Percentiles rank a stretch among this genome's conserved stretches.
Conservation (phyloP, 1,284 basidiomycete genomes). For the Spongiforma sp. region DNA sequence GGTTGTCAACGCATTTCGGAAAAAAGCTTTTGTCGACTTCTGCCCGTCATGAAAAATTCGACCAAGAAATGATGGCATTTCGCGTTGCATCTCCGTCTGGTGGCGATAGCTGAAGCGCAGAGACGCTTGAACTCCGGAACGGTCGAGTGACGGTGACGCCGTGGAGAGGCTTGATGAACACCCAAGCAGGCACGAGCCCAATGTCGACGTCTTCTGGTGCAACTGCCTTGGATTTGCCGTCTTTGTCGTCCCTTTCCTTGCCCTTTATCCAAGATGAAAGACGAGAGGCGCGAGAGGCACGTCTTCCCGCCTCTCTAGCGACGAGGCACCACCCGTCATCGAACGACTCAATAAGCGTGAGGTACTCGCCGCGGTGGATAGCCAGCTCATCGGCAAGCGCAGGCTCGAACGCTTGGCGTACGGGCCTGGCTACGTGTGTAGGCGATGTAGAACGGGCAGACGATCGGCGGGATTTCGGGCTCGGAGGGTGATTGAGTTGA, state of each 20-base stretch:
- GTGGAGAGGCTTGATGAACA: constrained; percentile 65
- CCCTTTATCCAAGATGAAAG: constrained; percentile 4
- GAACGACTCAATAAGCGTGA: constrained; percentile 64
- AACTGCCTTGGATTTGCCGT: background rate
- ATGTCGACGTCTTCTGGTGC: constrained; percentile 43
- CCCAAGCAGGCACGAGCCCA: constrained; percentile 75
- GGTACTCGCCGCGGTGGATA: constrained; percentile 56
- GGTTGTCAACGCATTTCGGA: too few relatives aligned
- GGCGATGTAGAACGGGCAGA: constrained; percentile 40
- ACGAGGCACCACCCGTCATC: constrained; percentile 82
- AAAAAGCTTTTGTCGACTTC: too few relatives aligned
- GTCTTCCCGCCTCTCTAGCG: constrained; percentile 50
- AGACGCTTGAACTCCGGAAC: constrained; percentile 60
- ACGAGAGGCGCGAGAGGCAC: constrained; percentile 38
- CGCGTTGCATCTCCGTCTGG: constrained; percentile 36
- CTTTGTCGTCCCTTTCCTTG: background rate
- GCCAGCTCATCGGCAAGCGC: constrained; percentile 74
- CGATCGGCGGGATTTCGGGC: constrained; percentile 19
- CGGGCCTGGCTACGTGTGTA: constrained; percentile 49
- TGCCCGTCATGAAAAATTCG: constrained; percentile 56
- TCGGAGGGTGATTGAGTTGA: constrained; percentile 15
- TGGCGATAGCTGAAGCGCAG: too few relatives aligned
- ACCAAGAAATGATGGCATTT: constrained; percentile 67
- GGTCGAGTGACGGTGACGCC: constrained; percentile 65
- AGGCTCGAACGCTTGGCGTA: constrained; percentile 67